Evolutionary conservation across 1,284 basidiomycete genomes (phyloP).

Genomic region (Polyporus tsugae): DNA sequence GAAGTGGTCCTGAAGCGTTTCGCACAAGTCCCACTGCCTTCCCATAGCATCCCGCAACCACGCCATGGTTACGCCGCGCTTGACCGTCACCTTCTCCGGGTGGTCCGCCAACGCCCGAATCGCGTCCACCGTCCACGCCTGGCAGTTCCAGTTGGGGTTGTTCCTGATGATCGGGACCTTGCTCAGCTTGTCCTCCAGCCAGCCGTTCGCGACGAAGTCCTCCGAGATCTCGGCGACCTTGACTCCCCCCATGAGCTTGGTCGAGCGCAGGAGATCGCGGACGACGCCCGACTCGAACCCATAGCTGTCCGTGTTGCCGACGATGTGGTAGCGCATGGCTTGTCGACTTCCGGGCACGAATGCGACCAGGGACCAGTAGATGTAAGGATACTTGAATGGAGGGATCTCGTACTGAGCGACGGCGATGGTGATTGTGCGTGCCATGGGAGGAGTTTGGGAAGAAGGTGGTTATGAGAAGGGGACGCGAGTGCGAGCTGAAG

Average conservation of each 20-base stretch:
- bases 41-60: background rate
- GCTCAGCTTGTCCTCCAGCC: constrained; percentile 1
- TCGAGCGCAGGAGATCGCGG: background rate
- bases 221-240: constrained; percentile 8
- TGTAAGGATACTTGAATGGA: background rate
- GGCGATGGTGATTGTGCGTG: background rate
- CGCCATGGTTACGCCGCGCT: background rate
- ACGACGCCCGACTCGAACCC: background rate
- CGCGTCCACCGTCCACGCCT: constrained; percentile 12
- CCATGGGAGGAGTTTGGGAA: background rate
- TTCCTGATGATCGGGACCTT: background rate
- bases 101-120: constrained; percentile 4
- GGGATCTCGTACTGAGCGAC: background rate
- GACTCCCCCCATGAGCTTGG: background rate
- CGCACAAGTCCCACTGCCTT: background rate
- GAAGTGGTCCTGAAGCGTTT: background rate
- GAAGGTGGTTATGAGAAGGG: background rate
- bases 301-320: constrained; percentile 1
- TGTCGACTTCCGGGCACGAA: background rate
- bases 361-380: constrained; percentile 3
- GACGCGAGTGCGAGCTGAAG: background rate
- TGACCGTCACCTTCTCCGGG: background rate
- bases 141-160: constrained; percentile 13
- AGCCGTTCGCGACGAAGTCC: background rate
- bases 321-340: background rate